Evolutionary conservation across 257 asterid genomes (phyloP).

Genomic region (Penstemon barbatus): DNA sequence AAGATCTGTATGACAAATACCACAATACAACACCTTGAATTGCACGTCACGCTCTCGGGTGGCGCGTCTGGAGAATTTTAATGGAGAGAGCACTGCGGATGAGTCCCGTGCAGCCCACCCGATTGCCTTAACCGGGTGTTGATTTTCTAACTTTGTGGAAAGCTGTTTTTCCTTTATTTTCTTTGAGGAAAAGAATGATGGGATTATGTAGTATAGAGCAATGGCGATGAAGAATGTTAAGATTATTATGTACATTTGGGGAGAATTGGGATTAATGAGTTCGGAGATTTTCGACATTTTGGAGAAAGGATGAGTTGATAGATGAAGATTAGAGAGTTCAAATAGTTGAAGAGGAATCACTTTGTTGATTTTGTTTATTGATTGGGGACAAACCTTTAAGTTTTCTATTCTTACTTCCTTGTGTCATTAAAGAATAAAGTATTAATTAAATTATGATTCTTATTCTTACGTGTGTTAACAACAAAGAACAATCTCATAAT

Average conservation of each 20-base stretch:
- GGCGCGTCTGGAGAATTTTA: constrained; percentile 24
- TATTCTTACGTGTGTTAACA: no score
- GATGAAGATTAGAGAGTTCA: no score
- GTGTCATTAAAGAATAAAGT: no score
- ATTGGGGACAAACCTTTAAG: no score
- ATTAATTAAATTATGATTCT: no score
- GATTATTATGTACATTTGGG: neutral
- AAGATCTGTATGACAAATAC: constrained; percentile 50
- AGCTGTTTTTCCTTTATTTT: neutral
- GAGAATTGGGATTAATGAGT: neutral
- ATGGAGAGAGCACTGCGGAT: constrained; percentile 24
- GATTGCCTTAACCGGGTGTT: constrained; percentile 16
- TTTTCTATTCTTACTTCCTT: no score
- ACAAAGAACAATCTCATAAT: no score
- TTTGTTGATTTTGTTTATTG: neutral
- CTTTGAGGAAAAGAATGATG: neutral
- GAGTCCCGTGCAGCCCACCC: constrained; percentile 33
- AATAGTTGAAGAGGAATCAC: no score
- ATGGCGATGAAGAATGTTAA: neutral
- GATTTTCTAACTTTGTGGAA: neutral
- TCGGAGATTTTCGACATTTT: neutral
- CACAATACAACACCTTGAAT: constrained; percentile 39
- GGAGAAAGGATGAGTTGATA: no score
- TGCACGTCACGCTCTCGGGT: constrained; percentile 24
- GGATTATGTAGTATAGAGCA: neutral